Conservation (phyloP, 352 stramenopile species). For the Globisporangium polare region DNA sequence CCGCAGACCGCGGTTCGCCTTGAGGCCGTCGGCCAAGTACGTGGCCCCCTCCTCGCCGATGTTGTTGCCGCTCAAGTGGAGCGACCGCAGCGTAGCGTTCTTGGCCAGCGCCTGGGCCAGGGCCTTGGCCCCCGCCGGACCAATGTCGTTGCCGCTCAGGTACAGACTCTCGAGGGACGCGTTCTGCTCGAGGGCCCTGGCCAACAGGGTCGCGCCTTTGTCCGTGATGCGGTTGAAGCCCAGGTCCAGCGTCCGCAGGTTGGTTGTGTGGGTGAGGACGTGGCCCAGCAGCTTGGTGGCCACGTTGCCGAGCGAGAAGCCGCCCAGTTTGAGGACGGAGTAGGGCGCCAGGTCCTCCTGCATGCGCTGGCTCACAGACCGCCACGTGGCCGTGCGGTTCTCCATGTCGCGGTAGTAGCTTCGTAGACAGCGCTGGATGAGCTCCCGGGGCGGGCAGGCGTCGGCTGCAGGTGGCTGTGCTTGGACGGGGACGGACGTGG, state of each 20-base stretch:
- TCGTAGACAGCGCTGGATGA: conserved; percentile 58
- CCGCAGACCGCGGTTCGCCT: conserved; percentile 43
- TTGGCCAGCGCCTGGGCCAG: conserved; percentile 44
- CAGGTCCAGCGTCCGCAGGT: conserved; percentile 61
- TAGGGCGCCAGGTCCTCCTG: conserved; percentile 53
- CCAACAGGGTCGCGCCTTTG: conserved; percentile 52
- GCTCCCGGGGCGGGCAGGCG: conserved; percentile 45
- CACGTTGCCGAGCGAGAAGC: conserved; percentile 70
- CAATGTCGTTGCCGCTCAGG: conserved; percentile 80
- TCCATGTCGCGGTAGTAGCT: conserved; percentile 53
- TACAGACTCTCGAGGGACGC: conserved; percentile 67
- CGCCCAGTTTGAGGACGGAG: conserved; percentile 69
- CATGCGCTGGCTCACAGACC: conserved; percentile 42
- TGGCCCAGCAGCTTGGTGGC: conserved; percentile 52
- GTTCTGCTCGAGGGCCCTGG: conserved; percentile 55
- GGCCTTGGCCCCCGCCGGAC: conserved; percentile 38
- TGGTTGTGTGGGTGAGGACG: conserved; percentile 40
- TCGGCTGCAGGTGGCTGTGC: background rate
- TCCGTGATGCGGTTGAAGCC: conserved; percentile 82
- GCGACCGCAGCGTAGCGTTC: conserved; percentile 55
- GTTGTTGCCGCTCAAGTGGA: conserved; percentile 82
- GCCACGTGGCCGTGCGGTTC: conserved; percentile 18
- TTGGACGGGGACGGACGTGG: background rate
- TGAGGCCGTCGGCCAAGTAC: conserved; percentile 46
- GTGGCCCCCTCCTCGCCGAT: conserved; percentile 71